Evolutionary conservation across 2,329 filamentous ascomycete species (phyloP).

Genomic region (Calonectria hongkongensis): DNA sequence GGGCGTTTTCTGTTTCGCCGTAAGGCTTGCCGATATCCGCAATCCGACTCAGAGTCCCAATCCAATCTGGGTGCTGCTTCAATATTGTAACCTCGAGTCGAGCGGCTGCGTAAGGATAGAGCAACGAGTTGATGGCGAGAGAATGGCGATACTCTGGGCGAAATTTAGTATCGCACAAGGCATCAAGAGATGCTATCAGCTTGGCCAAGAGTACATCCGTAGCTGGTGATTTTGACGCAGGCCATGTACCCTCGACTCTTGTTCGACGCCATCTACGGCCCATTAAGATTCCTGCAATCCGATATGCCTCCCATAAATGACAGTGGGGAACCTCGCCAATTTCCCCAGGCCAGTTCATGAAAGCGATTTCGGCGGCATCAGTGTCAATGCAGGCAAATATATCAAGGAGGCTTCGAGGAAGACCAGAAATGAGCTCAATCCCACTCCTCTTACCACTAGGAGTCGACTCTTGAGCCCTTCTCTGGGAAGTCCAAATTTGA

Average conservation of each 20-base stretch:
- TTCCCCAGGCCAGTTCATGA: conserved; percentile 52
- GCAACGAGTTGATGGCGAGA: conserved; percentile 52
- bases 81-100: conserved; percentile 52
- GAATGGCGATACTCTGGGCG: conserved; percentile 41
- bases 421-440: conserved; percentile 53
- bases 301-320: conserved; percentile 56
- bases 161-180: conserved; percentile 44
- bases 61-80: conserved; percentile 41
- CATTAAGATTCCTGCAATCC: conserved; percentile 51
- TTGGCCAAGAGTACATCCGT: conserved; percentile 50
- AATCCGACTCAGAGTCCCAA: conserved; percentile 33
- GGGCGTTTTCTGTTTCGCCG: conserved; percentile 36
- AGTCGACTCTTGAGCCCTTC: conserved; percentile 23
- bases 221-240: background rate
- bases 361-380: conserved; percentile 41
- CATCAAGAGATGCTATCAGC: conserved; percentile 52
- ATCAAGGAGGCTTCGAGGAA: conserved; percentile 54
- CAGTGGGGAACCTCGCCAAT: conserved; percentile 53
- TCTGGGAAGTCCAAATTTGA: conserved; percentile 42
- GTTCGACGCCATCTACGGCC: conserved; percentile 41
- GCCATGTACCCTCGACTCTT: background rate
- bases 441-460: conserved; percentile 8
- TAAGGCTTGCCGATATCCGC: conserved; percentile 41
- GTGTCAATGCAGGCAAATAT: conserved; percentile 48
- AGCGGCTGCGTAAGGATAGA: conserved; percentile 53